phyloP scores from a whole-genome alignment of 192 early-diverging fungal genomes.

The Entomortierella chlamydospora region DNA sequence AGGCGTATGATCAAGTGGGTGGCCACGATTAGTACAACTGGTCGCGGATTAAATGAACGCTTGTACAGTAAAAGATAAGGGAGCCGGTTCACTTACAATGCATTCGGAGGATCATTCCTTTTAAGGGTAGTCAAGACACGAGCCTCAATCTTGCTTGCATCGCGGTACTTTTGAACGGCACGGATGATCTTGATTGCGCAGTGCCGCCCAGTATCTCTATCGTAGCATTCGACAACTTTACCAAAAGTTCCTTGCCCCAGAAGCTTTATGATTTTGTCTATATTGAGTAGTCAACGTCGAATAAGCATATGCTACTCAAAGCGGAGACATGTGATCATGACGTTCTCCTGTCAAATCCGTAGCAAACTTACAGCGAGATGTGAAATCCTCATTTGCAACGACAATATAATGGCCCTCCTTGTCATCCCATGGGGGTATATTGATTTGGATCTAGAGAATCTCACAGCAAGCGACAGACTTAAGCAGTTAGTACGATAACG shows the following conservation, averaged over 20 bases:
- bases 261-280: conserved; percentile 84
- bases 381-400: conserved; percentile 75
- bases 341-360: neutral
- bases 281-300: neutral
- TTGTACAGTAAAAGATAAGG: too few species aligned
- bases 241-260: conserved; percentile 99
- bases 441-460: conserved; percentile 18
- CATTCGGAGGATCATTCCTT: conserved; percentile 82
- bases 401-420: conserved; percentile 94
- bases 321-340: neutral
- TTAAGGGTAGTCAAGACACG: conserved; percentile 84
- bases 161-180: conserved; percentile 93
- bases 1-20: neutral
- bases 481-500: neutral
- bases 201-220: conserved; percentile 64
- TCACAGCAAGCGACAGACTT: neutral
- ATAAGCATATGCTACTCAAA: neutral
- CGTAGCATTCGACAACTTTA: conserved; percentile 91
- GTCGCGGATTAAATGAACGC: too few species aligned
- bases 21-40: neutral
- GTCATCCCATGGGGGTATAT: conserved; percentile 77
- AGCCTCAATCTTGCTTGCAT: conserved; percentile 92
- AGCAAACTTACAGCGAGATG: conserved; percentile 72
- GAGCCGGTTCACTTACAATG: conserved; percentile 81
- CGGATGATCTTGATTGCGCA: conserved; percentile 96